A percentile compares a stretch with the other conserved stretches of the same genome.
Evolutionary conservation across 116 monocot genomes (phyloP).

Genomic region (Trichopus zeylanicus): DNA sequence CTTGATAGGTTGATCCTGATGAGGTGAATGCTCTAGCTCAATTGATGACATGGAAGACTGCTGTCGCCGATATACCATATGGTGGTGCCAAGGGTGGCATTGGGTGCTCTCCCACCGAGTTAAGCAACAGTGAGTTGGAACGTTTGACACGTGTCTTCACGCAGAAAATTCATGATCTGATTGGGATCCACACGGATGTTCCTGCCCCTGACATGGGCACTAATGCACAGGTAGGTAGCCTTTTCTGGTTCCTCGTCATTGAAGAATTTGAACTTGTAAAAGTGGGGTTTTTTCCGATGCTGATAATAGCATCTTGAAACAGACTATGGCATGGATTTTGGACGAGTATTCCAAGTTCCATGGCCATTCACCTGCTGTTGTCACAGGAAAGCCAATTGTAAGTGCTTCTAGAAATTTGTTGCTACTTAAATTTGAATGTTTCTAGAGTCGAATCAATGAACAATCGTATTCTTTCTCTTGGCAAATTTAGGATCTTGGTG

Average conservation of each 20-base stretch:
- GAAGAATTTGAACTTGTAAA: conserved; percentile 44
- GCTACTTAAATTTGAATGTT: not conserved
- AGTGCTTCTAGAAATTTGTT: conserved; percentile 28
- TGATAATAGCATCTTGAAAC: not conserved
- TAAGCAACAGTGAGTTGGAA: conserved; percentile 75
- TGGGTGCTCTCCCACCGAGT: conserved; percentile 60
- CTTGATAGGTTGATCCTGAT: conserved; percentile 80
- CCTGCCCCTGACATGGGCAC: conserved; percentile 98
- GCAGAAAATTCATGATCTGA: conserved; percentile 88
- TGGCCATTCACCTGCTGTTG: conserved; percentile 89
- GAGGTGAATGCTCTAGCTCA: conserved; percentile 94
- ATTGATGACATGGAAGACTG: conserved; percentile 98
- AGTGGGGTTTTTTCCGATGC: conserved; percentile 17
- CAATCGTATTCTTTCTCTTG: not conserved
- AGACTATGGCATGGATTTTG: conserved; percentile 98
- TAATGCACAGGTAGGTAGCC: conserved; percentile 67
- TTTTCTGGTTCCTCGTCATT: conserved; percentile 5
- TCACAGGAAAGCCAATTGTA: conserved; percentile 78
- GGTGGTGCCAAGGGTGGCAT: conserved; percentile 97
- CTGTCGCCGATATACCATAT: conserved; percentile 81
- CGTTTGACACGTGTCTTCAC: conserved; percentile 91
- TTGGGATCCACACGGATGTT: conserved; percentile 76
- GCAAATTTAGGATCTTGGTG: conserved; percentile 72
- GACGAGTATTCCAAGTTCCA: conserved; percentile 97
- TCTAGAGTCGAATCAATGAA: not conserved